Percentiles rank a stretch among this genome's conserved stretches.
Conservation (phyloP, 495 filamentous ascomycete species). For the Penicillium psychrofluorescens region DNA sequence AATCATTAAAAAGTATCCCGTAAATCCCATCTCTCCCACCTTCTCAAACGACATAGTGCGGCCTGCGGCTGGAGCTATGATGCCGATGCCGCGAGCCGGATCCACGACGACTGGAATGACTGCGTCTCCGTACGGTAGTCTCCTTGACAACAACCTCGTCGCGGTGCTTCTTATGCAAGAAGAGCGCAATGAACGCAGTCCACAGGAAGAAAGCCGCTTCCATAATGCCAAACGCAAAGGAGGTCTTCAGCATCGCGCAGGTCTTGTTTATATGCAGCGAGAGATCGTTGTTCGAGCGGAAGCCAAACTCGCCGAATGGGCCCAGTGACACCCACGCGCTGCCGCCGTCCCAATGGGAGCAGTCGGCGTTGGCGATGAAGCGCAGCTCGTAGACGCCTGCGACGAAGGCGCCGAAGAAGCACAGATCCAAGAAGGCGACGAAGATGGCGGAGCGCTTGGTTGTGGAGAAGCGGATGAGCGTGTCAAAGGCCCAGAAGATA, state of each 20-base stretch:
- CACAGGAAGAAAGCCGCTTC: constrained; percentile 75
- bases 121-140: constrained; percentile 36
- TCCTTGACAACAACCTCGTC: constrained; percentile 31
- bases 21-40: no score
- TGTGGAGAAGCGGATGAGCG: constrained; percentile 72
- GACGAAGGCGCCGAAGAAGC: constrained; percentile 78
- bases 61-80: constrained; percentile 28
- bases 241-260: constrained; percentile 84
- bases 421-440: constrained; percentile 70
- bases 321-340: constrained; percentile 52
- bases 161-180: constrained; percentile 37
- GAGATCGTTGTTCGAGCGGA: constrained; percentile 28
- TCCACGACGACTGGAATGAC: constrained; percentile 32
- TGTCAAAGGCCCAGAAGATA: constrained; percentile 71
- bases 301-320: constrained; percentile 45
- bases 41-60: constrained; percentile 31
- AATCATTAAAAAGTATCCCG: no score
- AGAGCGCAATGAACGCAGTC: constrained; percentile 56
- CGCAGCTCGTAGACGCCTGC: constrained; percentile 71
- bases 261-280: constrained; percentile 56
- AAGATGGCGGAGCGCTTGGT: constrained; percentile 64
- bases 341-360: constrained; percentile 45
- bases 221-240: constrained; percentile 83
- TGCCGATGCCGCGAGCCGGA: constrained; percentile 22
- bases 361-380: constrained; percentile 59